A percentile compares a stretch with the other conserved stretches of the same genome.
phyloP scores from a whole-genome alignment of 2,329 filamentous ascomycete species.

The Atkinsonella texensis region DNA sequence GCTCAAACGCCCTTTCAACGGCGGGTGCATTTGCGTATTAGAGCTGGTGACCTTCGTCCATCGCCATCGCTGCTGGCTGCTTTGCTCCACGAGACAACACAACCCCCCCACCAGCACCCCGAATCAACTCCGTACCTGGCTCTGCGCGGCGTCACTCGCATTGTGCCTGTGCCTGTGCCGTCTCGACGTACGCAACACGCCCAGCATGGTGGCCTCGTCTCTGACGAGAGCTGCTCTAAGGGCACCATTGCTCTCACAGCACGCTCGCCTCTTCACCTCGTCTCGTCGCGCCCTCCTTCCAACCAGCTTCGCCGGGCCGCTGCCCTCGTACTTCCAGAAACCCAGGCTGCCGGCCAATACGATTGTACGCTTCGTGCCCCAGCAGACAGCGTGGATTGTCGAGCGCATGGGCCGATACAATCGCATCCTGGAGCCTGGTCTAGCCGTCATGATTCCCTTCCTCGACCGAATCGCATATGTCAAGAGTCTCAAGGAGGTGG shows the following conservation, averaged over 20 bases:
- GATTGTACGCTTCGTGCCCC: constrained; percentile 91
- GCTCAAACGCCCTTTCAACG: not conserved
- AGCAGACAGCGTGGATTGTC: constrained; percentile 98
- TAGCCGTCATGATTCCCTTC: constrained; percentile 80
- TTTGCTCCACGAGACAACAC: not conserved
- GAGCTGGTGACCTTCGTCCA: not conserved
- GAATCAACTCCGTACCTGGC: not conserved
- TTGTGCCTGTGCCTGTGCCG: not conserved
- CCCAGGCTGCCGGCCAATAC: constrained; percentile 79
- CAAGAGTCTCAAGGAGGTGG: constrained; percentile 90
- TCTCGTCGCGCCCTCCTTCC: constrained; percentile 21
- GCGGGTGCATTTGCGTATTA: not conserved
- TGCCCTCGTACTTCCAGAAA: constrained; percentile 71
- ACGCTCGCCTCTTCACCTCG: constrained; percentile 18
- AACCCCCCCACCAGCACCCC: not conserved
- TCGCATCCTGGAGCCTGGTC: constrained; percentile 80
- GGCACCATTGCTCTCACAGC: constrained; percentile 6
- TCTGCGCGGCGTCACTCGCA: constrained; percentile 7
- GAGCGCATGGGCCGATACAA: constrained; percentile 99
- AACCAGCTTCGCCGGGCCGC: constrained; percentile 16
- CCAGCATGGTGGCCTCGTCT: constrained; percentile 6
- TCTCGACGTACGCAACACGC: constrained; percentile 7
- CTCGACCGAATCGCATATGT: constrained; percentile 96
- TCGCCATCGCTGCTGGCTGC: not conserved
- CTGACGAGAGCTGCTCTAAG: constrained; percentile 6